Evolutionary conservation across 805 yeast genomes (phyloP), one percentile per base, ranked within the genome.

Genomic region (Yamadazyma paraphyllophila): DNA sequence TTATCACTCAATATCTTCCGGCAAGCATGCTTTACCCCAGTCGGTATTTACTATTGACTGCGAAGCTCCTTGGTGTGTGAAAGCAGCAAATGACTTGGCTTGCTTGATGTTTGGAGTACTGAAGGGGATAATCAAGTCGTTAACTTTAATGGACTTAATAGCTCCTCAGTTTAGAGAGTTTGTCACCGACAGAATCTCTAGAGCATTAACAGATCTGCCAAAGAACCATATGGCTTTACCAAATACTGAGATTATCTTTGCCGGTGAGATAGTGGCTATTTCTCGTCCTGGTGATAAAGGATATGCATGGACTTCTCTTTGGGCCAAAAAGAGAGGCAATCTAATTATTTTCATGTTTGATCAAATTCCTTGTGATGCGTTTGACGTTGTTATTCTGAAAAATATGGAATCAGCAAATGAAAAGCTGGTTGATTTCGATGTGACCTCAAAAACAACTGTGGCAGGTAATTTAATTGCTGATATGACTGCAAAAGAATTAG

Each of bases 61-160:
- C 17, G 80, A 77, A 11, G 75, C 77, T 39, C 97, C 97, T 0
- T 91, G 94, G 91, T 67, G 72, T 24, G 76, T 91, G 41, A 80
- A 80, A 56, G 91, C 95, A 6, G 89, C 95, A 12, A 91, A 92
- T 60, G 97, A 91, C 64, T 71, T 90, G 52, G 96, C 96, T 0
- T 87, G 96, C 58, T 71, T 89, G 48, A 81, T 88, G 69, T 87
- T 91, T 65, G 97, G 97, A 13, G 80, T 87, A 3, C 81, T 88
- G 38, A 80, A 82, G 57, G 73, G 71, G 31, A 82, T 82, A 25
- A 69, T 89, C 30, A 75, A 77, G 31, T 73, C 83, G 13, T 63
- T 84, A 41, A 80, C 88, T 0, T 70, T 91, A 30, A 71, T 88
- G 69, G 96, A 87, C 62, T 73, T 89, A 52, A 81, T 86, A 30